phyloP scores from a whole-genome alignment of 306 rosid genomes.

The Rubus idaeus region DNA sequence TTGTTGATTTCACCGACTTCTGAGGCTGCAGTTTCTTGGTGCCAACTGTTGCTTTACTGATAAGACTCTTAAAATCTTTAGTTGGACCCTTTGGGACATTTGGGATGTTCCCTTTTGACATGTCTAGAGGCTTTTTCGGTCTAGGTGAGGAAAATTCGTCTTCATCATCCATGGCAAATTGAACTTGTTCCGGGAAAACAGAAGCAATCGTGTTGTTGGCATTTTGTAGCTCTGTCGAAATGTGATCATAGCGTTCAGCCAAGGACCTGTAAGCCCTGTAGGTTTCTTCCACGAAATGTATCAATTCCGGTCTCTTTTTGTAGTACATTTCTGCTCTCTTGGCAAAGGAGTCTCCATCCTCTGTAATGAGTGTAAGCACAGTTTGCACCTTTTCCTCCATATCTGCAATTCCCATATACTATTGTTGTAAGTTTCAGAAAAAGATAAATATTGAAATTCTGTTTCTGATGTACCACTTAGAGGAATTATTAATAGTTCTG shows the following conservation, averaged over 20 bases:
- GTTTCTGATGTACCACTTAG: too few species aligned
- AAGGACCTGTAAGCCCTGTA: slow-evolving; percentile 83
- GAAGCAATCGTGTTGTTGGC: slow-evolving; percentile 96
- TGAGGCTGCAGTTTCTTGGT: slow-evolving; percentile 43
- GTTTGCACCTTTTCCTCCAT: slow-evolving; percentile 77
- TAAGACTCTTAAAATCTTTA: slow-evolving; percentile 48
- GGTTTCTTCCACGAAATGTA: slow-evolving; percentile 78
- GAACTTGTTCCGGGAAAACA: slow-evolving; percentile 86
- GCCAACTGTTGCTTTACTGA: slow-evolving; percentile 49
- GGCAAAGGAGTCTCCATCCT: slow-evolving; percentile 97
- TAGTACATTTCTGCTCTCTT: slow-evolving; percentile 98
- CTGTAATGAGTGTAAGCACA: slow-evolving; percentile 57
- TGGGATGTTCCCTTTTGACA: slow-evolving; percentile 46
- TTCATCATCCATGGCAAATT: slow-evolving; percentile 81
- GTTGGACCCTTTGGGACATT: slow-evolving; percentile 60
- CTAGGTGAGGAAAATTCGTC: slow-evolving; percentile 53
- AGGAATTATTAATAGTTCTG: too few species aligned
- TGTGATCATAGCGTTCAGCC: slow-evolving; percentile 91
- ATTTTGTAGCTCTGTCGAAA: slow-evolving; percentile 92
- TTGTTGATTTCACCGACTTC: slow-evolving; percentile 23
- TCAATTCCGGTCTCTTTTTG: slow-evolving; percentile 87
- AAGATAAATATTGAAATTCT: too few species aligned
- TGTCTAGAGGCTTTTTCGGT: slow-evolving; percentile 44
- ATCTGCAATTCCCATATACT: slow-evolving; percentile 57
- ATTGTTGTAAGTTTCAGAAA: slow-evolving; percentile 13